These are phyloP conservation scores for Rhizophora apiculata DNA, from an alignment of 345 rosid genomes.

Conservation along the genomic window DNA sequence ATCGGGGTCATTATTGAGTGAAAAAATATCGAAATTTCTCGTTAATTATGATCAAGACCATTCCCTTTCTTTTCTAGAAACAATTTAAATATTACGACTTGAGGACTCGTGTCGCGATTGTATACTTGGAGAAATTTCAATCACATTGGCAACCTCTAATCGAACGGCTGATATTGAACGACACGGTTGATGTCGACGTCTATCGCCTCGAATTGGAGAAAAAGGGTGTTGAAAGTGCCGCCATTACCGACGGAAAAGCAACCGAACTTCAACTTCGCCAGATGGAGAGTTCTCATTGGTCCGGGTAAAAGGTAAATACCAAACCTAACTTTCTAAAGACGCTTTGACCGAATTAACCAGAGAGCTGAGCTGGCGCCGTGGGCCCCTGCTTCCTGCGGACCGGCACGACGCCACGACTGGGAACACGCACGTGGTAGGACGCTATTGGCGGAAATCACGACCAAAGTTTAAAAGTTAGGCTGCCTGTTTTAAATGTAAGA, in stretches of 20 bases:
- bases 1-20: too few species aligned
- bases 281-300: conserved; percentile 19
- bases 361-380: conserved; percentile 24
- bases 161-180: conserved; percentile 26
- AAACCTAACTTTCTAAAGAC: conserved; percentile 2
- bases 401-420: conserved; percentile 30
- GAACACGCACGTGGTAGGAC: conserved; percentile 17
- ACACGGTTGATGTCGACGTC: conserved; percentile 8
- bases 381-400: conserved; percentile 39
- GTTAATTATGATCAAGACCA: not conserved
- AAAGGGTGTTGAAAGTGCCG: conserved; percentile 30
- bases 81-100: not conserved
- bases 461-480: conserved; percentile 21
- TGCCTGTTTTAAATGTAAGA: not conserved
- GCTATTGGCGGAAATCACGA: not conserved
- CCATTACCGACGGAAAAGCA: conserved; percentile 20
- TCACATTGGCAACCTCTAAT: conserved; percentile 32
- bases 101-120: conserved; percentile 22
- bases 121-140: conserved; percentile 29
- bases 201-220: conserved; percentile 23
- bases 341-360: conserved; percentile 9
- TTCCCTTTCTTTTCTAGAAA: conserved; percentile 22
- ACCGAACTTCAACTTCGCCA: conserved; percentile 11
- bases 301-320: not conserved
- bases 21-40: too few species aligned